Conservation (phyloP, 495 filamentous ascomycete species). For the Aspergillus ellipticus region DNA sequence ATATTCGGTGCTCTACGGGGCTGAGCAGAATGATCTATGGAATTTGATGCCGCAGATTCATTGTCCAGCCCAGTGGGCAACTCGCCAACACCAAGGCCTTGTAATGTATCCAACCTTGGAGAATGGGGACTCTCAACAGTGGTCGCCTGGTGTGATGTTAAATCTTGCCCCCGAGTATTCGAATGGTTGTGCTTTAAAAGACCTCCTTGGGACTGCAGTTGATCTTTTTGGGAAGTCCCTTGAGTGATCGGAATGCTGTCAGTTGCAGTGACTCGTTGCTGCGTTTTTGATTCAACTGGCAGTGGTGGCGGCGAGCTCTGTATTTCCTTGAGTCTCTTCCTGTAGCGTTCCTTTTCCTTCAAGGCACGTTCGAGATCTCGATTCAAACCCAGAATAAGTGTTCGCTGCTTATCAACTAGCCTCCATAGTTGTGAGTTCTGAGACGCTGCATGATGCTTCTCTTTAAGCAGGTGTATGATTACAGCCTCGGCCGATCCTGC, state of each 20-base stretch:
- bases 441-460: constrained; percentile 80
- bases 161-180: not conserved
- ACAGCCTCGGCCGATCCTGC: constrained; percentile 89
- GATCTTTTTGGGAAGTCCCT: not conserved
- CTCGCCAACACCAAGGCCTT: not conserved
- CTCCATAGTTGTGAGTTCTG: constrained; percentile 95
- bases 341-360: constrained; percentile 93
- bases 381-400: constrained; percentile 89
- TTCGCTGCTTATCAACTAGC: constrained; percentile 91
- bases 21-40: constrained; percentile 4
- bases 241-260: constrained; percentile 1
- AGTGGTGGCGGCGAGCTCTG: constrained; percentile 49
- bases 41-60: not conserved
- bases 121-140: not conserved
- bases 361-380: constrained; percentile 88
- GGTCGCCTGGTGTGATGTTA: not conserved
- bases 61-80: not conserved
- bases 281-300: constrained; percentile 29
- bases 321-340: constrained; percentile 81
- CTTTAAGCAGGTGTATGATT: constrained; percentile 81
- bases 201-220: not conserved
- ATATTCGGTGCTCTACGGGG: constrained; percentile 7
- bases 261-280: not conserved
- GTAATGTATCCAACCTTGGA: not conserved
- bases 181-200: not conserved